Percentiles rank a stretch among this genome's conserved stretches.
Conservation (phyloP, 768 basidiomycete species). For the Amyloporia xantha region DNA sequence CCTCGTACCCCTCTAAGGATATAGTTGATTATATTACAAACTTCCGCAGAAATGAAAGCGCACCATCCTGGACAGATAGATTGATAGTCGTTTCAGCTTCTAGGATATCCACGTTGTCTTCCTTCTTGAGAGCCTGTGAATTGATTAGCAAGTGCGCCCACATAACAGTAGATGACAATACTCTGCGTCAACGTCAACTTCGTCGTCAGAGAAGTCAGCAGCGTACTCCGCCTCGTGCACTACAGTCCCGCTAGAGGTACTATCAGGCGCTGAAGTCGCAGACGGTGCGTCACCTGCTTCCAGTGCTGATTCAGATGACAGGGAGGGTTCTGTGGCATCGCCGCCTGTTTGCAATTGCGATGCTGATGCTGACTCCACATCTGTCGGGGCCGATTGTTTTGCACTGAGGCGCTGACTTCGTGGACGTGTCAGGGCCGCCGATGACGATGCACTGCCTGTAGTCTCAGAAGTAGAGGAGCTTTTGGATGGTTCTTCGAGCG, state of each 20-base stretch:
- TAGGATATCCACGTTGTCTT: conserved; percentile 66
- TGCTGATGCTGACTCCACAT: conserved; percentile 9
- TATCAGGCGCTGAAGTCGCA: conserved; percentile 30
- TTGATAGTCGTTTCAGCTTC: conserved; percentile 81
- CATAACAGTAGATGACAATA: conserved; percentile 20
- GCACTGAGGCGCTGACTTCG: conserved; percentile 82
- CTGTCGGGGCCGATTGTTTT: conserved; percentile 34
- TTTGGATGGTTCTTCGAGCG: not conserved
- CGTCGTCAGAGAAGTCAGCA: conserved; percentile 79
- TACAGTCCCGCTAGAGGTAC: conserved; percentile 47
- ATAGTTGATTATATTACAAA: no score
- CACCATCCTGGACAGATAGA: conserved; percentile 75
- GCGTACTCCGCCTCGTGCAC: conserved; percentile 55
- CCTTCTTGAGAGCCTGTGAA: conserved; percentile 73
- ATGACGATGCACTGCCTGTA: conserved; percentile 28
- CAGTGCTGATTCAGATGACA: no score
- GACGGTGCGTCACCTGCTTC: no score
- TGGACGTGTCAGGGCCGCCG: conserved; percentile 43
- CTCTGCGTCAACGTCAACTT: conserved; percentile 78
- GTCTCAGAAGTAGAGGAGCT: conserved; percentile 26
- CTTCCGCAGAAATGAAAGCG: no score
- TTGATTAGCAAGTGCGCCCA: not conserved
- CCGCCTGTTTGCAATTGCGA: conserved; percentile 8
- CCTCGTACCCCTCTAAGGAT: no score
- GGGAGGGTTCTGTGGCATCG: not conserved